phyloP scores from a whole-genome alignment of 306 rosid species.

The Calophaca sinica region DNA sequence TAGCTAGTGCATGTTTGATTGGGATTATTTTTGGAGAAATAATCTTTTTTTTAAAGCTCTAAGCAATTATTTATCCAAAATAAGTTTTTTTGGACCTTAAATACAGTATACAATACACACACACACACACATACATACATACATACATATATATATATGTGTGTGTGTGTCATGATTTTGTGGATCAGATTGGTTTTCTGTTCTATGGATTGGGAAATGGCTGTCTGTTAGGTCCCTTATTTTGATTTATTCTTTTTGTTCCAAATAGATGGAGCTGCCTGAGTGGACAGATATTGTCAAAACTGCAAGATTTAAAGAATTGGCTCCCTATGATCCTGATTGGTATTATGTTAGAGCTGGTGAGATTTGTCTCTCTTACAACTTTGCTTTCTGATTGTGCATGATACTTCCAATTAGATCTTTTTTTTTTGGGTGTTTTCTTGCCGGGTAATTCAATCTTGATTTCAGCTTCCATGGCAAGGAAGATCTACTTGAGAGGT shows the following conservation, averaged over 20 bases:
- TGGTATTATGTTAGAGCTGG: constrained; percentile 75
- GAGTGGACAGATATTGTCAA: constrained; percentile 76
- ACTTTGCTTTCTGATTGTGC: background rate
- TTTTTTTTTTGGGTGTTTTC: background rate
- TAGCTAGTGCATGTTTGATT: background rate
- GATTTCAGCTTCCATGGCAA: constrained; percentile 71
- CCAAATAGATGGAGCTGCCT: constrained; percentile 67
- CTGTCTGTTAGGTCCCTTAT: background rate
- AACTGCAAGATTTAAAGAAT: constrained; percentile 72
- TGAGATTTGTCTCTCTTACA: constrained; percentile 20
- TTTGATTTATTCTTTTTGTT: background rate
- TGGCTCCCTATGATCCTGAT: constrained; percentile 80
- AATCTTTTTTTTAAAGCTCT: background rate
- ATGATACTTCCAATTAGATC: background rate
- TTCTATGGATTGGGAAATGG: background rate
- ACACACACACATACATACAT: too few species aligned
- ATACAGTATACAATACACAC: too few species aligned
- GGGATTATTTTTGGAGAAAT: background rate
- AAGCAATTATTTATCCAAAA: background rate
- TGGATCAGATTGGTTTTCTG: background rate
- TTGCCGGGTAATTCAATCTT: background rate
- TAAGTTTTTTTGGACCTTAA: too few species aligned
- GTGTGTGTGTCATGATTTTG: background rate
- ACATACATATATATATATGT: too few species aligned
- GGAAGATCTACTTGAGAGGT: constrained; percentile 79